phyloP scores from a whole-genome alignment of 75 land plant species.

The Pinus taeda region DNA sequence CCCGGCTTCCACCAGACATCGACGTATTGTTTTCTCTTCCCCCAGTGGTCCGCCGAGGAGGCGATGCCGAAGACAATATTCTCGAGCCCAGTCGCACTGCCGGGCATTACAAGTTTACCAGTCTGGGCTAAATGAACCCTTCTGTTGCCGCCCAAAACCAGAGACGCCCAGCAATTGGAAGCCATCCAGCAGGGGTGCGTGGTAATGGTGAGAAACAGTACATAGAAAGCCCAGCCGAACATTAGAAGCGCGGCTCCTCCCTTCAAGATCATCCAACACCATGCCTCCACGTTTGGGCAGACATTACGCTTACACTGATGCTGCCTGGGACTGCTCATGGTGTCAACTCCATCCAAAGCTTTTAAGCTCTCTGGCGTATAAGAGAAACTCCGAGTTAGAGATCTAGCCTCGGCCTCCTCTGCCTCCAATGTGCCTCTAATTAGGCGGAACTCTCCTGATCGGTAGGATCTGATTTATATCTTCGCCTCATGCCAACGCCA shows the following conservation, averaged over 20 bases:
- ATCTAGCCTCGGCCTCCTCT: no score
- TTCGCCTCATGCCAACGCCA: no score
- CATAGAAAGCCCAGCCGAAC: slow-evolving; percentile 7
- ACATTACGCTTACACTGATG: not conserved
- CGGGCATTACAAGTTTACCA: not conserved
- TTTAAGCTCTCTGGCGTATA: no score
- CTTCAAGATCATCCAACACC: not conserved
- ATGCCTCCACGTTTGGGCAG: not conserved
- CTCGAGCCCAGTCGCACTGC: slow-evolving; percentile 18
- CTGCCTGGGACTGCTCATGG: no score
- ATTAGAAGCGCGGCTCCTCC: not conserved
- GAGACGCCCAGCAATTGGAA: slow-evolving; percentile 3
- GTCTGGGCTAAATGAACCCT: slow-evolving; percentile 12
- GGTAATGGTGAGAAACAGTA: slow-evolving; percentile 1
- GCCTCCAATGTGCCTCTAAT: no score
- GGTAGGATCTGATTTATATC: no score
- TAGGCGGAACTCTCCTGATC: no score
- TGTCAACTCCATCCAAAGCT: no score
- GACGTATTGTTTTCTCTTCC: slow-evolving; percentile 38
- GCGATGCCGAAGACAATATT: slow-evolving; percentile 74
- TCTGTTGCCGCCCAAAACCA: not conserved
- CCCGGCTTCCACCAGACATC: slow-evolving; percentile 69
- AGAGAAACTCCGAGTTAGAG: no score
- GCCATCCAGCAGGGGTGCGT: slow-evolving; percentile 6
- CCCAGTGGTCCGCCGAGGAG: slow-evolving; percentile 53